These are phyloP conservation scores for Pisolithus thermaeus DNA, from an alignment of 1,284 basidiomycete species.

Conservation along the genomic window DNA sequence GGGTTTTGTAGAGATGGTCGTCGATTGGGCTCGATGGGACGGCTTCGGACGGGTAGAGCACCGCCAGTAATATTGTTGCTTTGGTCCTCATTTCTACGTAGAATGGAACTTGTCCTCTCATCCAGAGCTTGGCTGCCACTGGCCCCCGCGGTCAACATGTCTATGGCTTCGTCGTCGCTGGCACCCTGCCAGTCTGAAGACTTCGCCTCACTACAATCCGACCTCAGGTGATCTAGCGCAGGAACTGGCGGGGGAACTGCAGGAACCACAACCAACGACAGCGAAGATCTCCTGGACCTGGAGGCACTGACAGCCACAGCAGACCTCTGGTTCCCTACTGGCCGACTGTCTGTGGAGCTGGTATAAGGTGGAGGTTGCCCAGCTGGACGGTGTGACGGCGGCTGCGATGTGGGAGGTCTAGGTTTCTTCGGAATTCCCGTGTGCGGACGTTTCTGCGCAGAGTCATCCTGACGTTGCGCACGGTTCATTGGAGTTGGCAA, in stretches of 20 bases:
- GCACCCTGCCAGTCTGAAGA: slow-evolving; percentile 62
- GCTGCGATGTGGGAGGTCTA: slow-evolving; percentile 32
- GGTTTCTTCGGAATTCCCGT: slow-evolving; percentile 23
- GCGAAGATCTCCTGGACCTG: slow-evolving; percentile 34
- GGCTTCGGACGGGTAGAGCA: slow-evolving; percentile 28
- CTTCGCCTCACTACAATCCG: slow-evolving; percentile 30
- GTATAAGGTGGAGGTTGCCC: slow-evolving; percentile 30
- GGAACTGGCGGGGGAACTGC: slow-evolving; percentile 37
- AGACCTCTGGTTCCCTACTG: slow-evolving; percentile 19
- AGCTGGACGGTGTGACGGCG: slow-evolving; percentile 15
- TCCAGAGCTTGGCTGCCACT: slow-evolving; percentile 75
- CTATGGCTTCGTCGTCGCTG: slow-evolving; percentile 80
- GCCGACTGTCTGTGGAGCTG: slow-evolving; percentile 15
- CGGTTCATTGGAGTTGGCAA: slow-evolving; percentile 42
- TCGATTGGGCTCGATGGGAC: slow-evolving; percentile 31
- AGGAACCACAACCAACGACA: slow-evolving; percentile 58
- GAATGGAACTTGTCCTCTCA: slow-evolving; percentile 66
- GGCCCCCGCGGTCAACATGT: slow-evolving; percentile 68
- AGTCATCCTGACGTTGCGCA: slow-evolving; percentile 25
- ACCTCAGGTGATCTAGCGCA: slow-evolving; percentile 18
- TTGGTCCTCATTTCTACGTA: slow-evolving; percentile 20
- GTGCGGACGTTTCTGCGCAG: slow-evolving; percentile 38
- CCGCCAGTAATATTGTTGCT: slow-evolving; percentile 9
- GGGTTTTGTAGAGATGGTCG: slow-evolving; percentile 51
- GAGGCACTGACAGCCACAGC: slow-evolving; percentile 26